Conservation (phyloP, 768 basidiomycete genomes). For the Lentinula sp. region DNA sequence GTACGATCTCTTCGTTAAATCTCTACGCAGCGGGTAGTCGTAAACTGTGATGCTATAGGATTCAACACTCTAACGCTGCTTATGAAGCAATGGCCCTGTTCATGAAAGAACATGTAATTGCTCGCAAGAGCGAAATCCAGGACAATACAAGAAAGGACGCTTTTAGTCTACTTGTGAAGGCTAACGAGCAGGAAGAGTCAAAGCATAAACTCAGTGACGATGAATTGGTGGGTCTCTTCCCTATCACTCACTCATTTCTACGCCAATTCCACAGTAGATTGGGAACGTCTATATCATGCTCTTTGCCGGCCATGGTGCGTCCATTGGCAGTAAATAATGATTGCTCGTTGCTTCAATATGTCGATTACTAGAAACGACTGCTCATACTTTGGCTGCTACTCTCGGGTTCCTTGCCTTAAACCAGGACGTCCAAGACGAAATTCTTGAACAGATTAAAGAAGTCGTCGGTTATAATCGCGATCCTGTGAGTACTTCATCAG, state of each 20-base stretch:
- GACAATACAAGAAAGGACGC: conserved; percentile 21
- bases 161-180: conserved; percentile 38
- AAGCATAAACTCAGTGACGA: conserved; percentile 33
- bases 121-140: conserved; percentile 24
- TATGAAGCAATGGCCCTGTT: conserved; percentile 25
- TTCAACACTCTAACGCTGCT: conserved; percentile 21
- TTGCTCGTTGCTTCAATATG: neutral
- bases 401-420: conserved; percentile 39
- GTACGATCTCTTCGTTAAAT: conserved; percentile 13
- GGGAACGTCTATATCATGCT: conserved; percentile 48
- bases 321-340: neutral
- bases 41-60: conserved; percentile 11
- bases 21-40: too few relatives aligned
- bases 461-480: conserved; percentile 29
- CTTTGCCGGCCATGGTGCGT: conserved; percentile 52
- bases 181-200: conserved; percentile 35
- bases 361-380: conserved; percentile 35
- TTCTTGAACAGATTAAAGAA: conserved; percentile 35
- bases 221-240: conserved; percentile 27
- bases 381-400: conserved; percentile 40
- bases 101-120: conserved; percentile 30
- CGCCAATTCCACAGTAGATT: conserved; percentile 23
- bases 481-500: conserved; percentile 10
- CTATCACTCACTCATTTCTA: neutral
- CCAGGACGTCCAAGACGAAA: conserved; percentile 41